phyloP scores from a whole-genome alignment of 495 filamentous ascomycete species.

The Pyronema omphalodes region DNA sequence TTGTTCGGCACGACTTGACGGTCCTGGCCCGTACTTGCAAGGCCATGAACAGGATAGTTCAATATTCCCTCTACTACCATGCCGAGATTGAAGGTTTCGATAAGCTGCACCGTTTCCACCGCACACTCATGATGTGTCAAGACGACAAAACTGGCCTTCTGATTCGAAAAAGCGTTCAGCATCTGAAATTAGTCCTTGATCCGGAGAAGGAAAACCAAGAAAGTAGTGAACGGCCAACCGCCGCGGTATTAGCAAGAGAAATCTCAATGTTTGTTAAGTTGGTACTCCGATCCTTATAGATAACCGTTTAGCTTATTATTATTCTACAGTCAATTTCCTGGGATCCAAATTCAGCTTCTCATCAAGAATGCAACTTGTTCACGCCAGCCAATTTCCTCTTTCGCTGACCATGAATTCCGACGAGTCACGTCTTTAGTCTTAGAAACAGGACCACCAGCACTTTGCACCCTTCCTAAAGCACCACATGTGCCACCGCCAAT shows the following conservation, averaged over 20 bases:
- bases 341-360: constrained; percentile 23
- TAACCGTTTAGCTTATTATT: background rate
- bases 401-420: constrained; percentile 21
- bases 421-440: constrained; percentile 24
- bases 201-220: constrained; percentile 7
- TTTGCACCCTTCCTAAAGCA: constrained; percentile 6
- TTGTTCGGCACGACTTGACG: constrained; percentile 19
- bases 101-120: constrained; percentile 21
- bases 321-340: constrained; percentile 18
- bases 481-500: background rate
- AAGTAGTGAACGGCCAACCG: background rate
- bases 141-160: constrained; percentile 21
- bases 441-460: constrained; percentile 9
- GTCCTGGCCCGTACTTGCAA: constrained; percentile 22
- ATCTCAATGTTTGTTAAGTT: background rate
- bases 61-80: constrained; percentile 26
- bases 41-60: constrained; percentile 24
- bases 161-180: constrained; percentile 25
- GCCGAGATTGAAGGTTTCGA: constrained; percentile 20
- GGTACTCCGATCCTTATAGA: background rate
- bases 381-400: constrained; percentile 22
- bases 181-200: constrained; percentile 23
- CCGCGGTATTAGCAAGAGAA: background rate
- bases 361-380: constrained; percentile 25
- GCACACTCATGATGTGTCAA: constrained; percentile 22